phyloP scores from a whole-genome alignment of 2,329 filamentous ascomycete species.

The Apiospora pterosperma region DNA sequence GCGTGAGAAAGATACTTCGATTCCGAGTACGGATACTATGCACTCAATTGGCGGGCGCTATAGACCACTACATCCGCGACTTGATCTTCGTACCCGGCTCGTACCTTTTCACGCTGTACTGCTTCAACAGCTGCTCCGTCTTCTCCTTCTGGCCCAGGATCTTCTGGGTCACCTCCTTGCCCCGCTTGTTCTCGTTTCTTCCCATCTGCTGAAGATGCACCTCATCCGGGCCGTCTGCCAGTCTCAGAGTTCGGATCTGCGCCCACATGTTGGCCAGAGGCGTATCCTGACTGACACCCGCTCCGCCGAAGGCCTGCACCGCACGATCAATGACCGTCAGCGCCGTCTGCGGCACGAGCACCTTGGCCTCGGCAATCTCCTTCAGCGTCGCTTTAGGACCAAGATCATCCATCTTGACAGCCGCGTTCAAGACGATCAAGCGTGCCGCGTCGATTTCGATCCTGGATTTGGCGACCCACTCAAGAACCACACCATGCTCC shows the following conservation, averaged over 20 bases:
- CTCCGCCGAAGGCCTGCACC: slow-evolving; percentile 87
- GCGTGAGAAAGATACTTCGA: background rate
- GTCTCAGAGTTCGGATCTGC: slow-evolving; percentile 72
- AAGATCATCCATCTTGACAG: slow-evolving; percentile 86
- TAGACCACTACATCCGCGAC: slow-evolving; percentile 38
- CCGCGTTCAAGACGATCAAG: slow-evolving; percentile 87
- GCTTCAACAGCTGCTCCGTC: slow-evolving; percentile 62
- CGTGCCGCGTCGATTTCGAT: slow-evolving; percentile 93
- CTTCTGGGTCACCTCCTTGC: slow-evolving; percentile 55
- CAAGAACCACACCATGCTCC: slow-evolving; percentile 90
- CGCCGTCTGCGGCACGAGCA: slow-evolving; percentile 78
- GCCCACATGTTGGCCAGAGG: slow-evolving; percentile 85
- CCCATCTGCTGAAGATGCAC: slow-evolving; percentile 84
- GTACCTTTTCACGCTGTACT: slow-evolving; percentile 45
- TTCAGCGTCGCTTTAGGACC: slow-evolving; percentile 86
- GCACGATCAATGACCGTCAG: slow-evolving; percentile 90
- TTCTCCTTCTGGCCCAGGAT: slow-evolving; percentile 63
- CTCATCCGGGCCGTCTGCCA: slow-evolving; percentile 95
- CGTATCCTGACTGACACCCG: slow-evolving; percentile 91
- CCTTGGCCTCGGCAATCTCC: slow-evolving; percentile 94
- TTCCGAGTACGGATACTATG: background rate
- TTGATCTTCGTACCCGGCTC: slow-evolving; percentile 52
- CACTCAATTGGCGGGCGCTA: background rate
- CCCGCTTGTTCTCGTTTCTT: slow-evolving; percentile 73
- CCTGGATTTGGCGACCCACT: slow-evolving; percentile 89